Evolutionary conservation across 495 filamentous ascomycete species (phyloP).

Genomic region (Astrocystis sublimbata): DNA sequence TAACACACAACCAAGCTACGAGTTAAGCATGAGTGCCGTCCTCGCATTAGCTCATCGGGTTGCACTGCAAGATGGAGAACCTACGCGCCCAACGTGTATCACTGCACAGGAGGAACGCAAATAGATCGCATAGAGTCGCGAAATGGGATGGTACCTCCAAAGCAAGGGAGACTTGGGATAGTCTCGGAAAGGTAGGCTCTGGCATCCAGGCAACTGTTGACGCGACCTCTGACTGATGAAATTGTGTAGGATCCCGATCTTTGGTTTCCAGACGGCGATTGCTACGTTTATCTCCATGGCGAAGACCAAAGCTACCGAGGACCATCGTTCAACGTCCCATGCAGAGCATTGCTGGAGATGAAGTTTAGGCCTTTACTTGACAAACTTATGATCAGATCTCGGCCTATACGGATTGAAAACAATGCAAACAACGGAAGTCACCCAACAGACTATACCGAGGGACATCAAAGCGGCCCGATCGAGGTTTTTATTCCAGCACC

Average conservation of each 20-base stretch:
- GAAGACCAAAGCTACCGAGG: slow-evolving; percentile 60
- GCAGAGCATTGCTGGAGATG: slow-evolving; percentile 49
- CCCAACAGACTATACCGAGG: slow-evolving; percentile 10
- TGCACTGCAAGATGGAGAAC: background rate
- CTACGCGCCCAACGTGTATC: slow-evolving; percentile 9
- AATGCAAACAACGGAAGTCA: background rate
- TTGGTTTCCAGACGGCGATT: slow-evolving; percentile 63
- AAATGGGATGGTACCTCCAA: slow-evolving; percentile 60
- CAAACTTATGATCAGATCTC: slow-evolving; percentile 43
- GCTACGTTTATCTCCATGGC: slow-evolving; percentile 61
- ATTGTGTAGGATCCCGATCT: slow-evolving; percentile 58
- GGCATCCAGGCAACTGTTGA: background rate
- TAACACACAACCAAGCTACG: too few species aligned
- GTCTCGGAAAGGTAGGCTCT: slow-evolving; percentile 49
- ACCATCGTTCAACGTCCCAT: slow-evolving; percentile 60
- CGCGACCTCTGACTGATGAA: background rate
- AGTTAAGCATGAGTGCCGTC: background rate
- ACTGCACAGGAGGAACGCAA: slow-evolving; percentile 29
- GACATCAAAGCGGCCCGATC: slow-evolving; percentile 22
- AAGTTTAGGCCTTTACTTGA: slow-evolving; percentile 56
- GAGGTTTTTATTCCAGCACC: slow-evolving; percentile 68
- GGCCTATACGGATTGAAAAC: background rate
- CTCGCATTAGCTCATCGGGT: background rate
- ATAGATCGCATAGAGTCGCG: slow-evolving; percentile 34
- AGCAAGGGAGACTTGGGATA: slow-evolving; percentile 53